These are phyloP conservation scores for Alternaria incomplexa DNA, from an alignment of 2,329 filamentous ascomycete species.

Conservation along the genomic window DNA sequence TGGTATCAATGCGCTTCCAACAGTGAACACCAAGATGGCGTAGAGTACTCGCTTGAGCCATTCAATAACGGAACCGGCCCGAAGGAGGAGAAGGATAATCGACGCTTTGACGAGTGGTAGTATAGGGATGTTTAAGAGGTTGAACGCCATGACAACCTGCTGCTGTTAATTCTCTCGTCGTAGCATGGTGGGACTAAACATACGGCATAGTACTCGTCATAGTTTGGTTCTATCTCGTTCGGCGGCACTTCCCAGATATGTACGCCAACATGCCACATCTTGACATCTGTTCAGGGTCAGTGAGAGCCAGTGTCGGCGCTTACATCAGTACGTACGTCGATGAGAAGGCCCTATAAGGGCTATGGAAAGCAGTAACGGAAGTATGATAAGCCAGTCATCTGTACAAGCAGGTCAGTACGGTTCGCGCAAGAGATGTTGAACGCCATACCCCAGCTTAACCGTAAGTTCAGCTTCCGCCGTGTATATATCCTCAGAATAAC, in stretches of 20 bases:
- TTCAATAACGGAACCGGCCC: conserved; percentile 48
- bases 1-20: conserved; percentile 44
- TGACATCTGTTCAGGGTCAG: conserved; percentile 35
- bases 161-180: neutral
- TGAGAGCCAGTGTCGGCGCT: neutral
- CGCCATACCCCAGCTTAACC: conserved; percentile 45
- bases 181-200: neutral
- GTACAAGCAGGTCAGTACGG: conserved; percentile 20
- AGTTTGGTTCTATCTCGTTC: conserved; percentile 44
- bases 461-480: conserved; percentile 44
- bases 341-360: conserved; percentile 47
- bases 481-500: conserved; percentile 47
- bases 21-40: conserved; percentile 45
- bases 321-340: conserved; percentile 33
- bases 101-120: conserved; percentile 51
- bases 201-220: conserved; percentile 46
- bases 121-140: conserved; percentile 50
- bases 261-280: conserved; percentile 48
- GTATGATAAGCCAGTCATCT: conserved; percentile 50
- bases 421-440: conserved; percentile 1
- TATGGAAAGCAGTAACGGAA: conserved; percentile 44
- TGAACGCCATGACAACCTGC: conserved; percentile 47
- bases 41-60: conserved; percentile 48
- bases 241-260: conserved; percentile 46
- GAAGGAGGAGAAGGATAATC: conserved; percentile 48